Evolutionary conservation across 805 yeast species (phyloP).

Genomic region (Lipomyces starkeyi): DNA sequence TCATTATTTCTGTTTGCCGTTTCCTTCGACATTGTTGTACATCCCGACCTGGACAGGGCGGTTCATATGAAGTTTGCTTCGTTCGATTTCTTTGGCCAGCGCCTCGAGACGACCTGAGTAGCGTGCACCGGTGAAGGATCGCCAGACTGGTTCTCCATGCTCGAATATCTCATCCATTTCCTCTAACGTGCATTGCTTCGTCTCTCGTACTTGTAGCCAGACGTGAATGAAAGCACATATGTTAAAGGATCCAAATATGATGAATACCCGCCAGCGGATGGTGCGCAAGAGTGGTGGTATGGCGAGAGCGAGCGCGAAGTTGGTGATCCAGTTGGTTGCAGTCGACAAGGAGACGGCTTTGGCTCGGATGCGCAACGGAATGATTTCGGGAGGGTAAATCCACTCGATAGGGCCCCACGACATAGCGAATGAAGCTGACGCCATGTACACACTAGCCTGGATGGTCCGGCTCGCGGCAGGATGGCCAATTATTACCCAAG

Average conservation of each 20-base stretch:
- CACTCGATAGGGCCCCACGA: conserved; percentile 68
- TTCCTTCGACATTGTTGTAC: neutral
- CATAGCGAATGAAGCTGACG: conserved; percentile 78
- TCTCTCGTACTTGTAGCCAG: conserved; percentile 61
- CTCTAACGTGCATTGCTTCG: conserved; percentile 83
- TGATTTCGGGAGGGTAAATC: conserved; percentile 48
- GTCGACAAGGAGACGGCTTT: conserved; percentile 89
- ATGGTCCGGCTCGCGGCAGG: conserved; percentile 58
- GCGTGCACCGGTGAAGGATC: neutral
- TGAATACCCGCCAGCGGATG: conserved; percentile 82
- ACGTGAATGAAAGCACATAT: conserved; percentile 67
- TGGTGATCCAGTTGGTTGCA: conserved; percentile 90
- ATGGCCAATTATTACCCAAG: neutral
- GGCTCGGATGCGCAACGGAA: conserved; percentile 82
- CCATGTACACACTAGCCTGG: conserved; percentile 63
- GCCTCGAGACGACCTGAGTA: neutral
- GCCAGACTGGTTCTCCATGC: conserved; percentile 5
- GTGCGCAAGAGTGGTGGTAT: conserved; percentile 79
- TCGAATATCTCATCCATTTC: conserved; percentile 89
- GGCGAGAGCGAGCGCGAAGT: conserved; percentile 82
- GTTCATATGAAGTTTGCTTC: neutral
- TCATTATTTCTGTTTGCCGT: too few relatives aligned
- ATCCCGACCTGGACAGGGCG: neutral
- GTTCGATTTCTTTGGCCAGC: conserved; percentile 7
- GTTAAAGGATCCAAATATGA: conserved; percentile 73